phyloP scores from a whole-genome alignment of 2,329 filamentous ascomycete genomes.

The Fusarium anthophilum region DNA sequence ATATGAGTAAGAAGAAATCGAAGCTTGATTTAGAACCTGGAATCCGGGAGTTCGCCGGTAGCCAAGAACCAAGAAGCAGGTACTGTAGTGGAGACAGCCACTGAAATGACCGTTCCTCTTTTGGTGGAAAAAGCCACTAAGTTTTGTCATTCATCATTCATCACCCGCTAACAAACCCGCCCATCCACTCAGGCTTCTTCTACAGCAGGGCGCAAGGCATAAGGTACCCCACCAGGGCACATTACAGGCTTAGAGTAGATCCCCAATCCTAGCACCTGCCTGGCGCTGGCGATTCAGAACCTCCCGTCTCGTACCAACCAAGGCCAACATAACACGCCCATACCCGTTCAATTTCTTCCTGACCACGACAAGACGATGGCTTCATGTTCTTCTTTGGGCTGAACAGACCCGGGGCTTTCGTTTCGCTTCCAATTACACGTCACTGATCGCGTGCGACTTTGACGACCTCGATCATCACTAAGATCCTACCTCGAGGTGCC shows the following conservation, averaged over 20 bases:
- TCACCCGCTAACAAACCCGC: not conserved
- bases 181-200: not conserved
- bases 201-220: constrained; percentile 3
- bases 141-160: constrained; percentile 19
- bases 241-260: constrained; percentile 14
- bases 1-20: constrained; percentile 2
- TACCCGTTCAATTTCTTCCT: not conserved
- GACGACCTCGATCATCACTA: constrained; percentile 3
- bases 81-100: constrained; percentile 15
- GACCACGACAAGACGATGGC: constrained; percentile 17
- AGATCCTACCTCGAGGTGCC: not conserved
- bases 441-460: constrained; percentile 22
- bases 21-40: constrained; percentile 4
- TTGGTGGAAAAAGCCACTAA: constrained; percentile 19
- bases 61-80: constrained; percentile 10
- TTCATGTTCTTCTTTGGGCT: constrained; percentile 13
- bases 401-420: not conserved
- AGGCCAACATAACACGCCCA: constrained; percentile 3
- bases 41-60: constrained; percentile 10
- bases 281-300: constrained; percentile 2
- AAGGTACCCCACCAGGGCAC: constrained; percentile 20
- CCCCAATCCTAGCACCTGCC: constrained; percentile 25
- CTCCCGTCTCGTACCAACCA: not conserved
- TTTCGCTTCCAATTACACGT: not conserved
- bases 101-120: constrained; percentile 7